Base-by-base conservation (phyloP, 176 grass and related monocot species). In the Triticum monococcum region DNA sequence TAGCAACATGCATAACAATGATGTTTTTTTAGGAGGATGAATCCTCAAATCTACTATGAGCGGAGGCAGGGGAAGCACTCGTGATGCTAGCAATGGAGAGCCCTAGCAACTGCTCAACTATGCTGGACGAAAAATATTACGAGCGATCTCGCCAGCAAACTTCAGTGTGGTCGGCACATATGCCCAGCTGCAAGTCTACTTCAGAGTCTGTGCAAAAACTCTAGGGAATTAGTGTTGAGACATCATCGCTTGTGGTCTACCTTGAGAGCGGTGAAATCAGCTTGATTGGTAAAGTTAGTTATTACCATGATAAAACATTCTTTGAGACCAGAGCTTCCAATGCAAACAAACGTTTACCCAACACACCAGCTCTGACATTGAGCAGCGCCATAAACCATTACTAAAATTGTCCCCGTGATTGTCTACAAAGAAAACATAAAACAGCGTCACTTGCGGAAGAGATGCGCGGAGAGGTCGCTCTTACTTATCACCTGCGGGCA, bases 381-480 rank as follows among this genome's bases (percentile, higher is more conserved):
- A 24, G 23, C 59, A 79, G 32, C 13, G 2, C 50, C 24, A n/a
- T 8, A 26, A 28, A 84, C 12, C 37, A 46, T 41, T 25, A 79
- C 57, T 61, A 54, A 18, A 54, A 16, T 5, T 54, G 16, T 50
- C 50, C 7, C 16, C 14, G 1, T 54, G 50, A 7, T 54, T 54
- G 16, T 2, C 50, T 5, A 18, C 16, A 17, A 54, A 54, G 50
- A 18, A 54, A 54, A 54, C 16, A 40, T 17, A 12, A 33, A 63
- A 1, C 5, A 2, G 12, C 41, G 12, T 60, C 25, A 88, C 93
- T 50, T 95, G 95, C 90, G 86, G 88, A 95, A 98, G 67, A 98
- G 83, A 88, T 98, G 96, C 5, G 84, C 96, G 12, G 90, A 82
- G 35, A 98, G 76, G 12, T 95, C 96, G 75, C 93, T 83, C 83